These are phyloP conservation scores for Guadua angustifolia DNA, from an alignment of 176 grass and related monocot genomes.

Conservation along the genomic window DNA sequence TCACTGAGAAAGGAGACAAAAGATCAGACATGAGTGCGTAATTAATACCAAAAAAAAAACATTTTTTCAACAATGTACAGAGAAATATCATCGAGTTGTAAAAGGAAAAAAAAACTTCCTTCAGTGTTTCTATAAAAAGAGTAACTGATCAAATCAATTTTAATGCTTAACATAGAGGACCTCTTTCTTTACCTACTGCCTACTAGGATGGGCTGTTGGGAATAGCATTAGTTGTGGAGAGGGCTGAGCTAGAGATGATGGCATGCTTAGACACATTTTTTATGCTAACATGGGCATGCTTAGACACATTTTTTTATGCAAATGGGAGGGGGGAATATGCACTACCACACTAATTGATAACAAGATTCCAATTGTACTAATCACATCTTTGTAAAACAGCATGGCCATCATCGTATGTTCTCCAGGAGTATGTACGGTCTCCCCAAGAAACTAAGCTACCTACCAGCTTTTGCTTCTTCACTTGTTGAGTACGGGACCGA, in stretches of 20 bases:
- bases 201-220: constrained; percentile 14
- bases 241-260: too few relatives aligned
- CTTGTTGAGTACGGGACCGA: constrained; percentile 57
- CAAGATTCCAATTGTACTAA: constrained; percentile 28
- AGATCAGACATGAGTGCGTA: constrained; percentile 5
- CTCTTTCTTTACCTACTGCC: not conserved
- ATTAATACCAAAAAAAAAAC: not conserved
- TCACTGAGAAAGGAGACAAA: constrained; percentile 45
- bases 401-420: constrained; percentile 2
- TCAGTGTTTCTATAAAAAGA: not conserved
- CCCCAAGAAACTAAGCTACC: constrained; percentile 32
- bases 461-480: constrained; percentile 74
- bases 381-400: not conserved
- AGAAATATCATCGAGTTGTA: not conserved
- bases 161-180: not conserved
- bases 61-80: constrained; percentile 22
- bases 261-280: too few relatives aligned
- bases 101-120: not conserved
- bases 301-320: not conserved
- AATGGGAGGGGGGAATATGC: not conserved
- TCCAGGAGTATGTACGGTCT: not conserved
- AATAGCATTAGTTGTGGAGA: too few relatives aligned
- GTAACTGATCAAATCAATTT: not conserved
- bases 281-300: too few relatives aligned
- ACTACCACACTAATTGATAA: not conserved